These are phyloP conservation scores for Phytophthora vignae DNA, from an alignment of 352 stramenopile species.

Conservation along the genomic window DNA sequence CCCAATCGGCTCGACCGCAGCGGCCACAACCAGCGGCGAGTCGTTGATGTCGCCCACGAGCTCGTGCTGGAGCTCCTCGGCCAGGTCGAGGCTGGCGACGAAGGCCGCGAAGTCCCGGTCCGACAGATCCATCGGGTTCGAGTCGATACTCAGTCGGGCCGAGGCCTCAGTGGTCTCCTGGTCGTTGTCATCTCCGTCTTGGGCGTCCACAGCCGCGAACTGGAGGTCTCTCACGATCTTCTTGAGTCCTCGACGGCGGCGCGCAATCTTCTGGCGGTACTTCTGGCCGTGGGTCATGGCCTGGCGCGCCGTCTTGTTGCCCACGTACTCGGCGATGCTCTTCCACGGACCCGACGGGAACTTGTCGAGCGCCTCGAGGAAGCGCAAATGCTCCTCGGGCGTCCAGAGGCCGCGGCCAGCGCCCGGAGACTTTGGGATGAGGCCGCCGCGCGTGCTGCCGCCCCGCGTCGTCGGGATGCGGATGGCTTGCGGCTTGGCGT, in stretches of 20 bases:
- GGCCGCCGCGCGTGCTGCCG: constrained; percentile 18
- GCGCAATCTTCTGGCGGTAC: constrained; percentile 83
- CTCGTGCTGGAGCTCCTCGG: constrained; percentile 28
- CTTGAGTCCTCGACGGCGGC: constrained; percentile 49
- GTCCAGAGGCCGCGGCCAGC: constrained; percentile 46
- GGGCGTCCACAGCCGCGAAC: constrained; percentile 22
- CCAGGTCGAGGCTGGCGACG: constrained; percentile 34
- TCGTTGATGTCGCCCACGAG: constrained; percentile 10
- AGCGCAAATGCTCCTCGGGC: constrained; percentile 53
- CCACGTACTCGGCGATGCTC: constrained; percentile 55
- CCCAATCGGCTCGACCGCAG: constrained; percentile 5
- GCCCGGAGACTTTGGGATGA: constrained; percentile 1
- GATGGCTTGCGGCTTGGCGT: constrained; percentile 31
- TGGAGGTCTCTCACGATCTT: constrained; percentile 44
- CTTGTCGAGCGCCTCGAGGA: constrained; percentile 57
- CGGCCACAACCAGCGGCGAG: constrained; percentile 37
- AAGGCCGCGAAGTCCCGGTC: constrained; percentile 39
- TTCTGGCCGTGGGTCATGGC: constrained; percentile 95
- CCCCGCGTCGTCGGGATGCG: constrained; percentile 41
- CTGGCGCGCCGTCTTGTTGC: constrained; percentile 82
- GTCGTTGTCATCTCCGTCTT: neutral
- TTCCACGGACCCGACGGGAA: constrained; percentile 62
- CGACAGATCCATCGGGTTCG: constrained; percentile 28
- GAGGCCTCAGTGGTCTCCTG: neutral
- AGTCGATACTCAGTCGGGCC: constrained; percentile 21